Percentiles rank a stretch among this genome's conserved stretches.
Conservation (phyloP, 208 protist species). For the Trypanosoma congolense region DNA sequence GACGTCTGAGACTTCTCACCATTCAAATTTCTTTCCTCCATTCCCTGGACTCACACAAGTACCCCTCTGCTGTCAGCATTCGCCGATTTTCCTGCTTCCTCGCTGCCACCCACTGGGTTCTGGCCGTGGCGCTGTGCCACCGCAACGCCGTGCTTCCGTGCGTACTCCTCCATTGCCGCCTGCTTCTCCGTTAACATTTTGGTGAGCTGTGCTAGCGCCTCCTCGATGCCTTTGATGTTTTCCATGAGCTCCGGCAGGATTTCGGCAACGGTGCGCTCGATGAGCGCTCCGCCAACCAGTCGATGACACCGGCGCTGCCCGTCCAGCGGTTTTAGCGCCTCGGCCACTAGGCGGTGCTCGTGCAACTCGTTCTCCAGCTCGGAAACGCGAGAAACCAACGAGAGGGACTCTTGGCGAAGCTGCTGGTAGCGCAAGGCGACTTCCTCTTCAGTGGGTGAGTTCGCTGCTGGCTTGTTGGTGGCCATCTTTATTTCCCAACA, state of each 20-base stretch:
- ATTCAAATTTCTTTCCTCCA: not conserved
- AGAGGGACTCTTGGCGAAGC: constrained; percentile 81
- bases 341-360: constrained; percentile 89
- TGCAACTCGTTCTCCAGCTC: constrained; percentile 86
- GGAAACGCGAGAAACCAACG: constrained; percentile 80
- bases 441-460: constrained; percentile 55
- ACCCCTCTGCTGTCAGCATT: constrained; percentile 32
- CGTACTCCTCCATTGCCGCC: constrained; percentile 85
- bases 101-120: not conserved
- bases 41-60: not conserved
- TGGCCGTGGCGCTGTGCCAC: constrained; percentile 19
- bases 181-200: constrained; percentile 76
- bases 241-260: constrained; percentile 92
- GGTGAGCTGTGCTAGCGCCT: constrained; percentile 66
- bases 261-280: constrained; percentile 93
- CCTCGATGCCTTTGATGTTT: constrained; percentile 76
- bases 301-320: constrained; percentile 91
- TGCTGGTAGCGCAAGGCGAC: constrained; percentile 82
- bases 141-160: constrained; percentile 58
- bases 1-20: too few relatives aligned
- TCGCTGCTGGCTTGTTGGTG: constrained; percentile 12
- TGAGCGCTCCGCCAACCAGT: constrained; percentile 92
- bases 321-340: constrained; percentile 81
- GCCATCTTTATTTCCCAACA: constrained; percentile 12
- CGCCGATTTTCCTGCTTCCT: constrained; percentile 4